Conservation (phyloP, 2,329 filamentous ascomycete species). For the Ilyonectria mors-panacis region DNA sequence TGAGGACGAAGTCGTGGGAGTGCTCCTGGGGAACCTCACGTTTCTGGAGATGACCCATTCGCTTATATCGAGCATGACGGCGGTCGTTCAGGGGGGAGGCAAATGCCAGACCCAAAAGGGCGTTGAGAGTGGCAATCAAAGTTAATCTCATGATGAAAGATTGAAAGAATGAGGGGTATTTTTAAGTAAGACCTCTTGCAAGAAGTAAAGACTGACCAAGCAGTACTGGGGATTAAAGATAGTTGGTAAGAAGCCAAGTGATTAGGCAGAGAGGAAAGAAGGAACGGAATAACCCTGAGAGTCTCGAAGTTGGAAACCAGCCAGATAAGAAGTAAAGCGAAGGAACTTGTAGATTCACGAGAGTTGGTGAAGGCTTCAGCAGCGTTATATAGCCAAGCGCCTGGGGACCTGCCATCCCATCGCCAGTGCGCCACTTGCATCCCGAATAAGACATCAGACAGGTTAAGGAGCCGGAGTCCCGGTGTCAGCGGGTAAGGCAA, state of each 20-base stretch:
- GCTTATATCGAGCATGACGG: background rate
- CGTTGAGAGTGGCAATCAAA: slow-evolving; percentile 8
- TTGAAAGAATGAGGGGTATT: slow-evolving; percentile 11
- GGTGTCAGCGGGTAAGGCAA: background rate
- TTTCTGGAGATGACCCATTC: slow-evolving; percentile 28
- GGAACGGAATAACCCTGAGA: background rate
- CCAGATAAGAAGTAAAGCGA: background rate
- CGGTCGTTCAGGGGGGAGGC: slow-evolving; percentile 33
- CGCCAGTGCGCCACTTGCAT: background rate
- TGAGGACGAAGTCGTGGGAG: slow-evolving; percentile 66
- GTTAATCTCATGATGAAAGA: slow-evolving; percentile 37
- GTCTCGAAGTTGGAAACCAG: background rate
- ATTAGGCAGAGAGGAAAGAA: background rate
- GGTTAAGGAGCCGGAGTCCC: slow-evolving; percentile 3
- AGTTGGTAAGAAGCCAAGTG: background rate
- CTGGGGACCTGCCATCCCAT: background rate
- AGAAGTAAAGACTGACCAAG: slow-evolving; percentile 1
- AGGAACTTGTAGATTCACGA: background rate
- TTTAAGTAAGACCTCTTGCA: background rate
- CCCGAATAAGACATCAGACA: slow-evolving; percentile 3
- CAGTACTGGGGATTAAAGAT: slow-evolving; percentile 9
- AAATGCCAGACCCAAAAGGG: slow-evolving; percentile 35
- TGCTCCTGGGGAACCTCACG: slow-evolving; percentile 71
- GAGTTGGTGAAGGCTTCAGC: background rate
- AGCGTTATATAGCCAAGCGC: slow-evolving; percentile 4